Percentiles rank a stretch among this genome's conserved stretches.
Conservation (phyloP, 1,284 basidiomycete genomes). For the Porogramme epimiltina region DNA sequence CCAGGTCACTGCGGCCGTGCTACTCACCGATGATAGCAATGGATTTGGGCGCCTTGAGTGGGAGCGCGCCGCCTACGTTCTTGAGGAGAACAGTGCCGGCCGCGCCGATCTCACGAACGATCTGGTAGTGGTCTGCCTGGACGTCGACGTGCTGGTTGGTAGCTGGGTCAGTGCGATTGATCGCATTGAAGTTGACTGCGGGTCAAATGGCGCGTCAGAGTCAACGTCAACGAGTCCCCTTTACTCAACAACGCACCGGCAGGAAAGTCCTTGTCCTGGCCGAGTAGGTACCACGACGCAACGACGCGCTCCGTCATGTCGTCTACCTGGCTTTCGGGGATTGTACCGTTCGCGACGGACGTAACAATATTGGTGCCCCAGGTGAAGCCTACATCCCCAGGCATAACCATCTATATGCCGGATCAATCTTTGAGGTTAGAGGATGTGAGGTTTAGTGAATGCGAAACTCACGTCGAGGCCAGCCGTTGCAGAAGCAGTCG, state of each 20-base stretch:
- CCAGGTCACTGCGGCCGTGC: not conserved
- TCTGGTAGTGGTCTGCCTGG: constrained; percentile 69
- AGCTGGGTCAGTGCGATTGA: too few species aligned
- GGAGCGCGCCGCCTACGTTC: constrained; percentile 69
- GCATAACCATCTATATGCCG: constrained; percentile 61
- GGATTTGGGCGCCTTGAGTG: constrained; percentile 59
- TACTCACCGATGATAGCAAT: constrained; percentile 59
- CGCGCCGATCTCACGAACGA: constrained; percentile 76
- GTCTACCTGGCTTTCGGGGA: constrained; percentile 63
- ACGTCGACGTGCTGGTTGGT: constrained; percentile 79
- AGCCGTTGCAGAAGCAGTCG: constrained; percentile 59
- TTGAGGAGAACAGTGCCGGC: constrained; percentile 83
- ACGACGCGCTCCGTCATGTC: constrained; percentile 72
- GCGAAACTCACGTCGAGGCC: constrained; percentile 65
- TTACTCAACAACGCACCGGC: constrained; percentile 49
- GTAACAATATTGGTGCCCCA: constrained; percentile 60
- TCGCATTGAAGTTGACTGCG: too few species aligned
- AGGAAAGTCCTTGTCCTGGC: constrained; percentile 61
- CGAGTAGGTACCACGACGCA: constrained; percentile 60
- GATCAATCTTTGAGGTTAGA: not conserved
- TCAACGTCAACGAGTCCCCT: too few species aligned
- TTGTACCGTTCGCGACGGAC: constrained; percentile 70
- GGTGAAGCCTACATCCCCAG: constrained; percentile 63
- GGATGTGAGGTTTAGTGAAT: not conserved
- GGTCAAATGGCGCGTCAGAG: too few species aligned